Percentiles rank a stretch among this genome's conserved stretches.
phyloP scores from a whole-genome alignment of 2,329 filamentous ascomycete genomes.

The Monilinia aucupariae region DNA sequence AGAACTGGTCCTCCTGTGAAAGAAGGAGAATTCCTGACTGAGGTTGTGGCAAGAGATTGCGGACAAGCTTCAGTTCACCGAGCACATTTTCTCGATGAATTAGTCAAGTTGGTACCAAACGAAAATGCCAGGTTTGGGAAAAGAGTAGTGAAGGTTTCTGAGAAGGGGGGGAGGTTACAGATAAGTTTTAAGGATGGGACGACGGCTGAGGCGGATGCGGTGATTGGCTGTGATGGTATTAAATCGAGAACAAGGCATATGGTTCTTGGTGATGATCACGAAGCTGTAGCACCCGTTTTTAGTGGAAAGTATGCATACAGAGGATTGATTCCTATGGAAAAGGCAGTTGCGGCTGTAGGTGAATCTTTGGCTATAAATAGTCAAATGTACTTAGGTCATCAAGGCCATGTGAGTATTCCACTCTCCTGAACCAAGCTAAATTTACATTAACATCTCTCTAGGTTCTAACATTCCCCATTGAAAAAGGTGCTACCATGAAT shows the following conservation, averaged over 20 bases:
- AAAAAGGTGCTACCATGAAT: conserved; percentile 52
- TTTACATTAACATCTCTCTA: background rate
- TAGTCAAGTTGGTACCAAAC: conserved; percentile 38
- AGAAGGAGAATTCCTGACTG: conserved; percentile 22
- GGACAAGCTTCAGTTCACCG: conserved; percentile 32
- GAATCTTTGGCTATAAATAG: conserved; percentile 42
- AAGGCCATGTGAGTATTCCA: conserved; percentile 51
- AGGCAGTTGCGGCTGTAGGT: conserved; percentile 44
- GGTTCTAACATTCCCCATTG: conserved; percentile 36
- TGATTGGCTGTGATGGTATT: conserved; percentile 20
- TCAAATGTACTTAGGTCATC: conserved; percentile 51
- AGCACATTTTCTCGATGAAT: conserved; percentile 33
- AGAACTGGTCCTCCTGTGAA: conserved; percentile 17
- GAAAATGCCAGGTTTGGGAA: conserved; percentile 36
- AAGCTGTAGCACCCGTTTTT: conserved; percentile 45
- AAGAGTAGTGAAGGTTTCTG: conserved; percentile 34
- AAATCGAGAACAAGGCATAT: conserved; percentile 48
- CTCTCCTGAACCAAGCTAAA: conserved; percentile 42
- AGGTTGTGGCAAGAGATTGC: conserved; percentile 23
- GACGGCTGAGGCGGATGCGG: conserved; percentile 28
- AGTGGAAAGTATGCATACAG: conserved; percentile 55
- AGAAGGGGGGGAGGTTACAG: conserved; percentile 27
- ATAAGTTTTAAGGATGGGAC: conserved; percentile 43
- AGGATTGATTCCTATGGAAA: conserved; percentile 52
- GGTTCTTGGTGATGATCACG: conserved; percentile 44